Percentiles rank a stretch among this genome's conserved stretches.
phyloP scores from a whole-genome alignment of 495 filamentous ascomycete genomes.

The Hypoxylon perforatum region DNA sequence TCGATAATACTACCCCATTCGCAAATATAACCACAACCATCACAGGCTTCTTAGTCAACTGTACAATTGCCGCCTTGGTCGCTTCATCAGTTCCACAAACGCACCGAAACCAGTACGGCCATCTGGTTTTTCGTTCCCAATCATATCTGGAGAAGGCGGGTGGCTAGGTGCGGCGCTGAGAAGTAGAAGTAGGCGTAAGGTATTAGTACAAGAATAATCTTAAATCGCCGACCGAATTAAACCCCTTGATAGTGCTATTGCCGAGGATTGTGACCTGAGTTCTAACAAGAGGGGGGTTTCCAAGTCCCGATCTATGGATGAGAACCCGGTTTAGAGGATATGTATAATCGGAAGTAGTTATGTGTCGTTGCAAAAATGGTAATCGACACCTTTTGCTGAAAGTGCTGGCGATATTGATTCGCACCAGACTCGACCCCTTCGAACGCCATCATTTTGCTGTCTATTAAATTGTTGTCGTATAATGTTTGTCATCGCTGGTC shows the following conservation, averaged over 20 bases:
- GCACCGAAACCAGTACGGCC: neutral
- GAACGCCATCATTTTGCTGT: conserved; percentile 47
- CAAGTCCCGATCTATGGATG: conserved; percentile 26
- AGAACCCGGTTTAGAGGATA: conserved; percentile 8
- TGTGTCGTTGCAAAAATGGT: conserved; percentile 20
- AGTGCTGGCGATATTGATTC: conserved; percentile 19
- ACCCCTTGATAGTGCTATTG: conserved; percentile 25
- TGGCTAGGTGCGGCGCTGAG: neutral
- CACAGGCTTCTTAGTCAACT: conserved; percentile 18
- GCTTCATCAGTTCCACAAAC: conserved; percentile 3
- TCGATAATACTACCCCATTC: conserved; percentile 30
- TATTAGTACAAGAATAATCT: conserved; percentile 46
- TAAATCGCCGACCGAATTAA: conserved; percentile 26
- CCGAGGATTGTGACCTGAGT: conserved; percentile 13
- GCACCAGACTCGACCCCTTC: conserved; percentile 37
- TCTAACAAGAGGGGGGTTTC: conserved; percentile 10
- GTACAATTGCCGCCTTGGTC: conserved; percentile 14
- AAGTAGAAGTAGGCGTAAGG: conserved; percentile 27
- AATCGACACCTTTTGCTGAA: conserved; percentile 8
- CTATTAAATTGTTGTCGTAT: conserved; percentile 45
- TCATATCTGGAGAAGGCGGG: neutral
- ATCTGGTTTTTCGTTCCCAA: neutral
- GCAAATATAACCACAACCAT: conserved; percentile 13
- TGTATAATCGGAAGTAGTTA: conserved; percentile 26
- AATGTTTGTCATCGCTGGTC: conserved; percentile 42